These are phyloP conservation scores for Pythium diclinum DNA, from an alignment of 352 stramenopile genomes.

Conservation along the genomic window DNA sequence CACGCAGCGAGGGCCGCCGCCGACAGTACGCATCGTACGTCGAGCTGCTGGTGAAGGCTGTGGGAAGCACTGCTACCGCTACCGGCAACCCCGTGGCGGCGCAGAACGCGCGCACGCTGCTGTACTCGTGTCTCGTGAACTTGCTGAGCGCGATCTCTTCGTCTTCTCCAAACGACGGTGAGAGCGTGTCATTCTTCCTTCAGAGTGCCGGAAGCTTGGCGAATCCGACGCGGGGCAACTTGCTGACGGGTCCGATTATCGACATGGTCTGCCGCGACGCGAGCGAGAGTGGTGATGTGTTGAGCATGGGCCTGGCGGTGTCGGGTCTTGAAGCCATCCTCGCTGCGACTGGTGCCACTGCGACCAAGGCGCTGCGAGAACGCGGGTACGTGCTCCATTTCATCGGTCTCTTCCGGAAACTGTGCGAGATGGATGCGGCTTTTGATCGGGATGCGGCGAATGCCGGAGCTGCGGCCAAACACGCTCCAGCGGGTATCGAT, in stretches of 20 bases:
- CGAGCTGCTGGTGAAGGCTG: slow-evolving; percentile 61
- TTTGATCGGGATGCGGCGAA: slow-evolving; percentile 44
- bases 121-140: slow-evolving; percentile 79
- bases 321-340: slow-evolving; percentile 68
- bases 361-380: slow-evolving; percentile 63
- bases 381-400: slow-evolving; percentile 80
- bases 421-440: slow-evolving; percentile 66
- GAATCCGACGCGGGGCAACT: slow-evolving; percentile 23
- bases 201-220: slow-evolving; percentile 18
- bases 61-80: slow-evolving; percentile 52
- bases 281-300: slow-evolving; percentile 69
- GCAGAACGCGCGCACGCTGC: slow-evolving; percentile 70
- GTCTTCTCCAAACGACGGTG: background rate
- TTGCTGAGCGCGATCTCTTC: slow-evolving; percentile 33
- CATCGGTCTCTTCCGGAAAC: slow-evolving; percentile 68
- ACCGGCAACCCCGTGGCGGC: slow-evolving; percentile 70
- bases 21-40: slow-evolving; percentile 49
- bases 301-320: slow-evolving; percentile 80
- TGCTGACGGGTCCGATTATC: slow-evolving; percentile 57
- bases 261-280: slow-evolving; percentile 72
- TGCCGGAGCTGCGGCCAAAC: slow-evolving; percentile 34
- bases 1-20: slow-evolving; percentile 20
- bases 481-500: slow-evolving; percentile 54
- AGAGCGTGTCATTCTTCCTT: slow-evolving; percentile 10
- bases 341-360: slow-evolving; percentile 41